Base-by-base conservation (phyloP, 257 asterid genomes). In the Solanum microdontum region DNA sequence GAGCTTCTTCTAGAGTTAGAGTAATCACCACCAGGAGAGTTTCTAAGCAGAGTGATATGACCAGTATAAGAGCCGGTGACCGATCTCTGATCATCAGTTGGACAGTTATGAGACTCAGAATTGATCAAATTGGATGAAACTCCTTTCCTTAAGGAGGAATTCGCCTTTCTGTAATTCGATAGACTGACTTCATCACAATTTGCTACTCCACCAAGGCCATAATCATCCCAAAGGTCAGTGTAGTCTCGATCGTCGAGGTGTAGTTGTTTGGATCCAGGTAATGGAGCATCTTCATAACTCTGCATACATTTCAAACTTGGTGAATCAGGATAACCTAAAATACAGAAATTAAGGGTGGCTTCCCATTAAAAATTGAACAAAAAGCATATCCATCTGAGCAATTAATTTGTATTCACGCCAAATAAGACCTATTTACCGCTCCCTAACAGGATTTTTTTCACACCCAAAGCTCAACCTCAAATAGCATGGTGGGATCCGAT, bases 231-330 rank as follows among this genome's bases (percentile, higher is more conserved):
- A 84, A 88, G 90, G 66, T 91, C 98, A 2, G 92, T 76, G 26
- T 90, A 91, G 83, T 82, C 91, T 74, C 90, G 92, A 86, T 74
- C 91, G 55, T 93, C 96, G 32, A 87, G 30, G 17, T 84, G 88
- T 69, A 90, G 89, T 82, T 94, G 96, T 76, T 91, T 93, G 80
- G 92, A 94, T 24, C 94, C 94, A 24, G 96, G 90, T 24, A 94
- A 79, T 85, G 97, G 94, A n/a, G 93, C 98, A 11, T 95, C 97
- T 21, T 91, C 98, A 86, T 94, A 96, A 86, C 96, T 97, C 99
- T 97, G 96, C 83, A 80, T 4, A 79, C 17, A 79, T 79, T 17
- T 24, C 36, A 48, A 48, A 40, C 58, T 19, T 5, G 87, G 55
- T 68, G 69, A 24, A 68, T 85, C 82, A 36, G 23, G 33, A 43